Percentiles rank a stretch among this genome's conserved stretches.
Conservation (phyloP, 202 grass and related monocot genomes). For the Sporobolus alterniflorus region DNA sequence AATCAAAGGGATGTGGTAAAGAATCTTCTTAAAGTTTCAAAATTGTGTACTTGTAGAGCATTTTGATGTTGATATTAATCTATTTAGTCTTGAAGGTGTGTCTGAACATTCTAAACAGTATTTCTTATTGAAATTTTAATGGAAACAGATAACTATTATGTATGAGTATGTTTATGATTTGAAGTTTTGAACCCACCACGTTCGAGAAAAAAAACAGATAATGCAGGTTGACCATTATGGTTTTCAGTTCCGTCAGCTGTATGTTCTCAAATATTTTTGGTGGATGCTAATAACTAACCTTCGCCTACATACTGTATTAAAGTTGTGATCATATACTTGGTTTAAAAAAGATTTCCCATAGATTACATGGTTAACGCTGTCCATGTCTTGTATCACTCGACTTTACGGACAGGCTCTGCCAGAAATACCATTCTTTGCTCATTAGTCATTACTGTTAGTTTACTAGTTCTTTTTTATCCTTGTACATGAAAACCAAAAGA, state of each 20-base stretch:
- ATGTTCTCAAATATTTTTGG: not conserved
- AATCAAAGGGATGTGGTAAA: not conserved
- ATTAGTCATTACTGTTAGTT: not conserved
- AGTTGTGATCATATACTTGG: not conserved
- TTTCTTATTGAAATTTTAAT: not conserved
- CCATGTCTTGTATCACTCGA: slow-evolving; percentile 1
- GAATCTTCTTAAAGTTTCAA: not conserved
- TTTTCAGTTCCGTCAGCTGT: not conserved
- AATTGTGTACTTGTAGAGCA: not conserved
- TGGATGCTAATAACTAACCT: not conserved
- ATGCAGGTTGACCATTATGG: not conserved
- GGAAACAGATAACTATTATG: not conserved
- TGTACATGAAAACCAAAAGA: slow-evolving; percentile 1
- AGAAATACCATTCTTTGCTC: not conserved
- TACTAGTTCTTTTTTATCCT: not conserved
- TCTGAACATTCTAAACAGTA: not conserved
- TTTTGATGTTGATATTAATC: not conserved
- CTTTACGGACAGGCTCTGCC: not conserved
- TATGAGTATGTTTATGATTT: not conserved
- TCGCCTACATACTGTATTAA: not conserved
- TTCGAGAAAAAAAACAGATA: too few species aligned
- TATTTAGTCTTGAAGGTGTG: not conserved
- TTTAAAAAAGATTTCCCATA: not conserved
- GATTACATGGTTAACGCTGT: not conserved
- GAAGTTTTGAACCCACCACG: not conserved